Base-by-base conservation (phyloP, 2,329 filamentous ascomycete species). In the Trichophaea hybrida region DNA sequence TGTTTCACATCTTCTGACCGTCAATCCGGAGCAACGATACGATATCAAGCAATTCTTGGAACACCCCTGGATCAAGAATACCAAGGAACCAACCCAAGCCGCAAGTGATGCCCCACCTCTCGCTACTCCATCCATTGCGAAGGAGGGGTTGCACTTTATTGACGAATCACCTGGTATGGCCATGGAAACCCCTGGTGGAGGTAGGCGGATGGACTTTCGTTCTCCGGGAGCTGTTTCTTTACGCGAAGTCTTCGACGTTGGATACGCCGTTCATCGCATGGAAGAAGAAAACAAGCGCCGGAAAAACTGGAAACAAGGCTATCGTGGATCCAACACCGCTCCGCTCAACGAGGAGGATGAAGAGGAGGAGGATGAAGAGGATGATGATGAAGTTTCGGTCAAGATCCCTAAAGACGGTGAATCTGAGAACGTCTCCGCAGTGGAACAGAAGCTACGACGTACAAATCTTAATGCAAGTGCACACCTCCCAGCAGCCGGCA, bases 261-360 rank as follows among this genome's bases (percentile, higher is more conserved):
- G 88, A n/a, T 98, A 98, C 69, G 91, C 93, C 6, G 93, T 98
- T 6, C 93, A 97, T 71, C 79, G 93, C 51, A 89, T 97, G 72
- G 93, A 97, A 73, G 93, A 98, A 71, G 93, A 97, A 73, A 84
- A 82, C 68, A 97, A 96, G 75, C 83, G 89, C 57, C 82, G 88
- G 65, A 94, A 94, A 73, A 87, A 94, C 69, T 80, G 90, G 67
- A 76, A 80, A 74, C 77, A 90, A 77, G 80, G 85, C 68, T 76
- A 85, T 75, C 71, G 84, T 69, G 74, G 83, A 63, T 70, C 77
- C 5, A 64, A 83, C 77, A 6, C 86, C 60, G 85, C 85, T 64
- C 76, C 80, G 0, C 76, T 85, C 5, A 81, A 84, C 64, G 79
- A 80, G 56, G 79, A 82, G 62, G 78, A 82, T 55, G 40, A 57